These are phyloP conservation scores for Aechmea fasciata DNA, from an alignment of 176 grass and related monocot genomes.

Conservation along the genomic window DNA sequence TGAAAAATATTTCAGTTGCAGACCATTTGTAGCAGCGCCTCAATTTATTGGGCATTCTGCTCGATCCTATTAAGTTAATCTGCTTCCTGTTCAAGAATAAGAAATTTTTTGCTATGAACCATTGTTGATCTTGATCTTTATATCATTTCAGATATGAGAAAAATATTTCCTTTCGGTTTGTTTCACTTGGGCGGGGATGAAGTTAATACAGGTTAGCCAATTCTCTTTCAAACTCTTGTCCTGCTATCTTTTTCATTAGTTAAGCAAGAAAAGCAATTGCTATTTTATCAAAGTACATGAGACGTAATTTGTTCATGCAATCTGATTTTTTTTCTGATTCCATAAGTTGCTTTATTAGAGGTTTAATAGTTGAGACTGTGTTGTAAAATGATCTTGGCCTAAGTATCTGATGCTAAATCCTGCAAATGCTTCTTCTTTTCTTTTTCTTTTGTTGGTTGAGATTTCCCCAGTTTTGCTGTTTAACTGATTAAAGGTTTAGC, in stretches of 20 bases:
- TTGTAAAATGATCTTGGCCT: too few species aligned
- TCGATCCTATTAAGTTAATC: neutral
- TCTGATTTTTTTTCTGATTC: neutral
- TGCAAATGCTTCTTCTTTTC: too few species aligned
- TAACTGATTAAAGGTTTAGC: too few species aligned
- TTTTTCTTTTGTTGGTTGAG: too few species aligned
- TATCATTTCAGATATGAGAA: constrained; percentile 76
- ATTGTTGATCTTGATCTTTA: neutral
- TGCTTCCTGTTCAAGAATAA: neutral
- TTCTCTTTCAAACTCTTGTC: constrained; percentile 7
- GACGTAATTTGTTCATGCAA: neutral
- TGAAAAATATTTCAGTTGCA: too few species aligned
- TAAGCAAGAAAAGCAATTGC: neutral
- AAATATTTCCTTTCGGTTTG: constrained; percentile 87
- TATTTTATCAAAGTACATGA: neutral
- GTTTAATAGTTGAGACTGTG: too few species aligned
- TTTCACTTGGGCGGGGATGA: constrained; percentile 99
- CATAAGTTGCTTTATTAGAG: neutral
- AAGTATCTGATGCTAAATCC: too few species aligned
- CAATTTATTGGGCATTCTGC: too few species aligned
- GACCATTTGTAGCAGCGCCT: too few species aligned
- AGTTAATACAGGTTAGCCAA: constrained; percentile 79
- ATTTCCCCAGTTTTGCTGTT: too few species aligned
- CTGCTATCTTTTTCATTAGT: neutral
- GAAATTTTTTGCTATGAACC: neutral